Evolutionary conservation across 2,329 filamentous ascomycete species (phyloP).

Genomic region (Pseudogymnoascus sp.): DNA sequence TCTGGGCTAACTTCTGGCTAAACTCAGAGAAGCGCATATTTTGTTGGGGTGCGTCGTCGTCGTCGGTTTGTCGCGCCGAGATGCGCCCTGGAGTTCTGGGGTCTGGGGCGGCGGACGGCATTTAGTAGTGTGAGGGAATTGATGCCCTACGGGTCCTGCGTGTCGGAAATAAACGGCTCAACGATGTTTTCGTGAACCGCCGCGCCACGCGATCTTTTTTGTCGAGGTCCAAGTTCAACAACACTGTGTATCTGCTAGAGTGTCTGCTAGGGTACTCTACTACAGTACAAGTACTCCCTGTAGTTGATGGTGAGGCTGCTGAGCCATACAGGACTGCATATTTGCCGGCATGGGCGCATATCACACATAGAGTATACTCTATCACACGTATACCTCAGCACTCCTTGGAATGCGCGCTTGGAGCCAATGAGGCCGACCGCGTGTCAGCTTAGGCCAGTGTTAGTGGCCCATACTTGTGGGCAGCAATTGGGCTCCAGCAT

Average conservation of each 20-base stretch:
- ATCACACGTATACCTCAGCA: not conserved
- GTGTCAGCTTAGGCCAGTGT: not conserved
- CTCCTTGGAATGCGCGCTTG: conserved; percentile 4
- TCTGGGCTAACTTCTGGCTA: conserved; percentile 1
- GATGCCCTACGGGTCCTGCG: conserved; percentile 2
- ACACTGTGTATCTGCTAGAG: not conserved
- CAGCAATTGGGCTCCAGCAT: not conserved
- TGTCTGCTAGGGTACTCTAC: not conserved
- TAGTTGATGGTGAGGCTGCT: not conserved
- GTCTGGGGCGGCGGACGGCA: conserved; percentile 1
- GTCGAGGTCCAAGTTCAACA: not conserved
- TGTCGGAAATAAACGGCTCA: conserved; percentile 9
- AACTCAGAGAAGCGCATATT: not conserved
- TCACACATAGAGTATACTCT: not conserved
- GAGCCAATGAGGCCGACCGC: conserved; percentile 3
- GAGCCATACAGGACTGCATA: conserved; percentile 2
- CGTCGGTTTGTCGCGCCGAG: conserved; percentile 9
- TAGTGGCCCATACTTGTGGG: conserved; percentile 4
- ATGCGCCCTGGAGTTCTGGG: not conserved
- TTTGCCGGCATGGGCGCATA: conserved; percentile 4
- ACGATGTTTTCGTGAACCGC: not conserved
- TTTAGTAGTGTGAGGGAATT: conserved; percentile 9
- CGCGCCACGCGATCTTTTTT: not conserved
- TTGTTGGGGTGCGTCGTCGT: not conserved
- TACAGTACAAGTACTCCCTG: not conserved